phyloP scores from a whole-genome alignment of 2,329 filamentous ascomycete genomes.

The Apiospora koreana region DNA sequence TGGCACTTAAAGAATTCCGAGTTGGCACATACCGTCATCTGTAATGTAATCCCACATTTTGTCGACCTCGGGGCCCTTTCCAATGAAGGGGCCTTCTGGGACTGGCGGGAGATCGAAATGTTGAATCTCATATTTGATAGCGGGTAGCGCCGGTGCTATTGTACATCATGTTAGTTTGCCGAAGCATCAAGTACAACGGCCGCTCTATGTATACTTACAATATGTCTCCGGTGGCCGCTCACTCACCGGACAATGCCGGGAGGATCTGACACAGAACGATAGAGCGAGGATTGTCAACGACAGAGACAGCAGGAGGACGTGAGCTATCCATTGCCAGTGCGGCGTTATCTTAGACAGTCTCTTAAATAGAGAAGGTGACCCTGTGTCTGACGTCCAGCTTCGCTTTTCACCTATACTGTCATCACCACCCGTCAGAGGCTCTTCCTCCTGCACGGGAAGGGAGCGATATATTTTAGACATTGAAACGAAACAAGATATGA shows the following conservation, averaged over 20 bases:
- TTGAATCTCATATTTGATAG: slow-evolving; percentile 50
- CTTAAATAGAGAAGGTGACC: slow-evolving; percentile 18
- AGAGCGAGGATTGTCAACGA: slow-evolving; percentile 42
- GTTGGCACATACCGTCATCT: slow-evolving; percentile 23
- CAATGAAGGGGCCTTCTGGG: slow-evolving; percentile 53
- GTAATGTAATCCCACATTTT: slow-evolving; percentile 51
- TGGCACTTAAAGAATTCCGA: not conserved
- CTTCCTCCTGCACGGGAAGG: slow-evolving; percentile 39
- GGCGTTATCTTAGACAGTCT: slow-evolving; percentile 24
- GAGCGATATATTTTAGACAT: slow-evolving; percentile 39
- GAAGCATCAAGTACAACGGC: not conserved
- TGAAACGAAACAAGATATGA: slow-evolving; percentile 17
- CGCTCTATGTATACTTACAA: slow-evolving; percentile 38
- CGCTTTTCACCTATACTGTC: slow-evolving; percentile 23
- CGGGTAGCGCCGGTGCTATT: slow-evolving; percentile 47
- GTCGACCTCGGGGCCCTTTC: slow-evolving; percentile 57
- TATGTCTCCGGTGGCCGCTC: slow-evolving; percentile 21
- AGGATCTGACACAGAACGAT: slow-evolving; percentile 39
- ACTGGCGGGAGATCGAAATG: slow-evolving; percentile 50
- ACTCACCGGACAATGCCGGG: slow-evolving; percentile 21
- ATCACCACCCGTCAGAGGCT: slow-evolving; percentile 31
- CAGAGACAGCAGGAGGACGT: slow-evolving; percentile 39
- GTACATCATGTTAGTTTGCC: slow-evolving; percentile 10
- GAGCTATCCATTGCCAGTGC: slow-evolving; percentile 42
- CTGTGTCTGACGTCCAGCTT: slow-evolving; percentile 21